Percentiles rank a stretch among this genome's conserved stretches.
phyloP scores from a whole-genome alignment of 208 protist genomes.

The Crithidia brevicula region DNA sequence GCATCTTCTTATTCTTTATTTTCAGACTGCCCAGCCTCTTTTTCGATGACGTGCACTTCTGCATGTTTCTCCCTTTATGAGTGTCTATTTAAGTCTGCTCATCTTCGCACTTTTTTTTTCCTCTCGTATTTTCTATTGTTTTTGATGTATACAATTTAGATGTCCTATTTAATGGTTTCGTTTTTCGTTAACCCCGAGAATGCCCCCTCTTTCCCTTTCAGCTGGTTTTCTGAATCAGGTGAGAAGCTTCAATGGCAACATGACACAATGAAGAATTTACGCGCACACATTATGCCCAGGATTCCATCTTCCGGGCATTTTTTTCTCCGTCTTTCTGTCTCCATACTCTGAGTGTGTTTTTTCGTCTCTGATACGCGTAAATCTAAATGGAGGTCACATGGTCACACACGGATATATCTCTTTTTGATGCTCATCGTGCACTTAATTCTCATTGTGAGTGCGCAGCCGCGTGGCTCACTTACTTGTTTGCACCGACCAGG shows the following conservation, averaged over 20 bases:
- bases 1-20: too few relatives aligned
- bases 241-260: neutral
- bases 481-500: too few relatives aligned
- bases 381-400: neutral
- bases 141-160: neutral
- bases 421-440: neutral
- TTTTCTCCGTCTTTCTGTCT: constrained; percentile 1
- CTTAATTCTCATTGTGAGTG: too few relatives aligned
- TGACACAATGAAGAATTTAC: neutral
- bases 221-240: too few relatives aligned
- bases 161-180: neutral
- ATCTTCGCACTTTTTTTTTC: neutral
- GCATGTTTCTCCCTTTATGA: neutral
- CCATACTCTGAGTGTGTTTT: neutral
- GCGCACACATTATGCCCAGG: neutral
- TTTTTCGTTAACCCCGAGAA: too few relatives aligned
- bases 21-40: too few relatives aligned
- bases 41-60: neutral
- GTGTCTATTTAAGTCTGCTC: neutral
- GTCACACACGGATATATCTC: neutral
- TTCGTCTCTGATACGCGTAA: neutral
- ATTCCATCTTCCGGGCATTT: neutral
- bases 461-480: too few relatives aligned
- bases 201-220: too few relatives aligned
- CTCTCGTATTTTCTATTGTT: constrained; percentile 1